Percentiles rank a stretch among this genome's conserved stretches.
Conservation (phyloP, 495 filamentous ascomycete species). For the Talaromyces ruber region DNA sequence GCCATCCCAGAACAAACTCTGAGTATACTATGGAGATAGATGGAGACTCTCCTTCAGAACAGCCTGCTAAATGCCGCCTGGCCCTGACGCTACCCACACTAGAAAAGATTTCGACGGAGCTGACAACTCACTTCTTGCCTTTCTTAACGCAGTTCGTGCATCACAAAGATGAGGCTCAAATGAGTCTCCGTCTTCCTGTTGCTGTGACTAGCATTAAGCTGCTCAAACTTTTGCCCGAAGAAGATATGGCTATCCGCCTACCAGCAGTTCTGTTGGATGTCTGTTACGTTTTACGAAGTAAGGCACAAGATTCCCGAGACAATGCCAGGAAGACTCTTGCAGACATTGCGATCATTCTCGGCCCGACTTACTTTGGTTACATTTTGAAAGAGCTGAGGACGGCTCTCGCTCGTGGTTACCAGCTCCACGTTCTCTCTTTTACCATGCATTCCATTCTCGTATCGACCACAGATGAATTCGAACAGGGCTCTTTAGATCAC, state of each 20-base stretch:
- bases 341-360: slow-evolving; percentile 70
- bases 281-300: slow-evolving; percentile 83
- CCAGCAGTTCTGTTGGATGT: slow-evolving; percentile 83
- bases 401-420: slow-evolving; percentile 74
- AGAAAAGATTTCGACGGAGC: slow-evolving; percentile 63
- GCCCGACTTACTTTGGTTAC: slow-evolving; percentile 76
- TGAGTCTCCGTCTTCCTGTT: slow-evolving; percentile 83
- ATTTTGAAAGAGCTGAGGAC: slow-evolving; percentile 85
- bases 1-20: slow-evolving; percentile 17
- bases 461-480: slow-evolving; percentile 59
- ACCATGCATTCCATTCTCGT: slow-evolving; percentile 91
- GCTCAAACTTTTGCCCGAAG: slow-evolving; percentile 65
- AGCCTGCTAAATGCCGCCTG: slow-evolving; percentile 37
- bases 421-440: slow-evolving; percentile 91
- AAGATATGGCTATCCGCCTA: slow-evolving; percentile 61
- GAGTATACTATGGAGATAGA: slow-evolving; percentile 24
- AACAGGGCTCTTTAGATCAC: slow-evolving; percentile 81
- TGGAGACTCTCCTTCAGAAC: slow-evolving; percentile 18
- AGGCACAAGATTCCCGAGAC: slow-evolving; percentile 80
- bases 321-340: slow-evolving; percentile 81
- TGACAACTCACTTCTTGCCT: slow-evolving; percentile 67
- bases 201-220: slow-evolving; percentile 82
- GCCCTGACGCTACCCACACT: slow-evolving; percentile 57
- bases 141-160: slow-evolving; percentile 73
- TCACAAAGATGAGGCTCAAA: slow-evolving; percentile 85